Evolutionary conservation across 768 basidiomycete species (phyloP).

Genomic region (Tricholoma sp.): DNA sequence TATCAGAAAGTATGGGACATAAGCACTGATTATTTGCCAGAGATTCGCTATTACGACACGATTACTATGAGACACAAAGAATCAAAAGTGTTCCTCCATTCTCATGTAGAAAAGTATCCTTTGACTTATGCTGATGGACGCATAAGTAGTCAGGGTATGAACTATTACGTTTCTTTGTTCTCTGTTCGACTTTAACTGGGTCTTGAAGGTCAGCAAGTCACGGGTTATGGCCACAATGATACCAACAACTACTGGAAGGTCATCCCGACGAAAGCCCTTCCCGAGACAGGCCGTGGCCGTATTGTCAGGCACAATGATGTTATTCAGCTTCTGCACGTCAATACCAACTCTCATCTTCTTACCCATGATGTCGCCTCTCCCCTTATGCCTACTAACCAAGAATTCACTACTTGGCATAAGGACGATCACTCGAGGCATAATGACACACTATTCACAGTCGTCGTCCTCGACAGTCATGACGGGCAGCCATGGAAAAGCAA

Average conservation of each 20-base stretch:
- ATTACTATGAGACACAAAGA: constrained; percentile 88
- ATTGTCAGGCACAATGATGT: constrained; percentile 87
- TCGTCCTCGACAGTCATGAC: constrained; percentile 65
- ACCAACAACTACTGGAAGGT: constrained; percentile 95
- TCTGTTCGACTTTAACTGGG: constrained; percentile 1
- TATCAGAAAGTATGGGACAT: not conserved
- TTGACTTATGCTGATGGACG: constrained; percentile 94
- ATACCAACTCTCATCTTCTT: constrained; percentile 75
- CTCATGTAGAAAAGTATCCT: constrained; percentile 87
- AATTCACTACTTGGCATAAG: constrained; percentile 90
- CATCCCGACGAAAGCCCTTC: constrained; percentile 90
- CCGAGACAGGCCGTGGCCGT: constrained; percentile 89
- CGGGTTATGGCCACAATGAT: constrained; percentile 92
- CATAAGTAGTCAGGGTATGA: constrained; percentile 82
- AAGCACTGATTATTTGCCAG: constrained; percentile 36
- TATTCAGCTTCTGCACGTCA: constrained; percentile 83
- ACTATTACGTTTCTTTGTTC: not conserved
- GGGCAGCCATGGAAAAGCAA: constrained; percentile 92
- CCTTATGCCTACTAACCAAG: constrained; percentile 96
- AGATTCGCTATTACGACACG: constrained; percentile 90
- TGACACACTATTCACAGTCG: constrained; percentile 84
- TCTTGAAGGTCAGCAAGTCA: constrained; percentile 82
- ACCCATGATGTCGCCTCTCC: constrained; percentile 98
- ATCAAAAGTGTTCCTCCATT: constrained; percentile 90
- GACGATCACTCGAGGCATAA: constrained; percentile 75